phyloP scores from a whole-genome alignment of 2,329 filamentous ascomycete species.

The Fusarium protoensiforme region DNA sequence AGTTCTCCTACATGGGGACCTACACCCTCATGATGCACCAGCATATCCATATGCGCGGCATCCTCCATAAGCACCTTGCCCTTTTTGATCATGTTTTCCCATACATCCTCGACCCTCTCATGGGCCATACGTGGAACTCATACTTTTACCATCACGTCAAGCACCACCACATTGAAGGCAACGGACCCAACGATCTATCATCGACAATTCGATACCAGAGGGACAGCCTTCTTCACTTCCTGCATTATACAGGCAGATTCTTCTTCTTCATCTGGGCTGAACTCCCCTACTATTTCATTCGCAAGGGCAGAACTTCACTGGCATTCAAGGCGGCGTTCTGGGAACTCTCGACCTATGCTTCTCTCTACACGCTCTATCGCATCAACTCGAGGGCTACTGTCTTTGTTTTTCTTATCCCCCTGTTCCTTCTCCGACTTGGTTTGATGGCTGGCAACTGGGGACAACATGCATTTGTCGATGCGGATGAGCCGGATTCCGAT shows the following conservation, averaged over 20 bases:
- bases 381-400: conserved; percentile 66
- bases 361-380: conserved; percentile 57
- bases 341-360: conserved; percentile 71
- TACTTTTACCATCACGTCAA: conserved; percentile 91
- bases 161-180: conserved; percentile 85
- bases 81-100: conserved; percentile 75
- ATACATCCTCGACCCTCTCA: conserved; percentile 78
- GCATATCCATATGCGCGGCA: conserved; percentile 81
- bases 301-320: conserved; percentile 66
- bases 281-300: conserved; percentile 77
- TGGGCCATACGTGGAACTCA: conserved; percentile 87
- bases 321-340: conserved; percentile 69
- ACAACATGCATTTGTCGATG: conserved; percentile 84
- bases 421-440: conserved; percentile 73
- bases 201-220: conserved; percentile 82
- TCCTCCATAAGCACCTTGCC: conserved; percentile 66
- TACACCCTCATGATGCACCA: conserved; percentile 89
- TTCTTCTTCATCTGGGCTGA: conserved; percentile 80
- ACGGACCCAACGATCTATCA: conserved; percentile 80
- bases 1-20: conserved; percentile 74
- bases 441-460: conserved; percentile 89
- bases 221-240: conserved; percentile 73
- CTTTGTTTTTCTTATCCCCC: conserved; percentile 75
- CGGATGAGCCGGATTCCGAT: conserved; percentile 79
- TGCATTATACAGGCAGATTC: conserved; percentile 80